phyloP scores from a whole-genome alignment of 768 basidiomycete species.

The Mycena latifolia region DNA sequence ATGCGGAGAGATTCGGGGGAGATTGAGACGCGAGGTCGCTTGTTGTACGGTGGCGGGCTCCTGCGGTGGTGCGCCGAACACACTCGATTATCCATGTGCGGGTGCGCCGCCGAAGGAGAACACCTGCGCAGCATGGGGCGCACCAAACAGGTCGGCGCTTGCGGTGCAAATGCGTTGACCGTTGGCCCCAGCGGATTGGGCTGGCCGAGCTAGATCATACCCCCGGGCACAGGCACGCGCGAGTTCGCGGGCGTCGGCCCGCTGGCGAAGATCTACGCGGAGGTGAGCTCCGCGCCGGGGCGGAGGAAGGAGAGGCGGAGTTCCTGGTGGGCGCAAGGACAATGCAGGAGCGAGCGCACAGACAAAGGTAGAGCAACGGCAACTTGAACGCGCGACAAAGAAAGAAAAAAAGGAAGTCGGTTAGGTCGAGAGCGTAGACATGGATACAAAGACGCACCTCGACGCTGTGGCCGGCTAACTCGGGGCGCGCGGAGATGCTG shows the following conservation, averaged over 20 bases:
- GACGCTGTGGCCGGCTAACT: conserved; percentile 54
- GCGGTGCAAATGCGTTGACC: too few relatives aligned
- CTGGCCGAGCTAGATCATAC: too few relatives aligned
- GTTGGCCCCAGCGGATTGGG: neutral
- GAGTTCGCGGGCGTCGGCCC: too few relatives aligned
- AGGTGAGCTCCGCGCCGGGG: conserved; percentile 41
- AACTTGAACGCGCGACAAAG: neutral
- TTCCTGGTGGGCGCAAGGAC: conserved; percentile 45
- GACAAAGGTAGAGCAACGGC: too few relatives aligned
- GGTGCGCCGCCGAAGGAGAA: too few relatives aligned
- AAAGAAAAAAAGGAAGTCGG: neutral
- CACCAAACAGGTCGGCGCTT: neutral
- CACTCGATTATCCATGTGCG: too few relatives aligned
- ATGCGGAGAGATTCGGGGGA: too few relatives aligned
- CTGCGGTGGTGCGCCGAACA: too few relatives aligned
- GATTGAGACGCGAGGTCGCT: too few relatives aligned
- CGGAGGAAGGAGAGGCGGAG: conserved; percentile 53
- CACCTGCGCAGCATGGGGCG: too few relatives aligned
- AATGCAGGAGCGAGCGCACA: neutral
- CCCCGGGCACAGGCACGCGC: too few relatives aligned
- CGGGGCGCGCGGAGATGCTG: conserved; percentile 46
- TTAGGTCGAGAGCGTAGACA: neutral
- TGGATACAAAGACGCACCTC: conserved; percentile 47
- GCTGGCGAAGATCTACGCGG: conserved; percentile 28
- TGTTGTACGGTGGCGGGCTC: too few relatives aligned